Percentiles rank a stretch among this genome's conserved stretches.
These are phyloP conservation scores for Styphnolobium japonicum DNA, from an alignment of 306 rosid genomes.

Conservation along the genomic window DNA sequence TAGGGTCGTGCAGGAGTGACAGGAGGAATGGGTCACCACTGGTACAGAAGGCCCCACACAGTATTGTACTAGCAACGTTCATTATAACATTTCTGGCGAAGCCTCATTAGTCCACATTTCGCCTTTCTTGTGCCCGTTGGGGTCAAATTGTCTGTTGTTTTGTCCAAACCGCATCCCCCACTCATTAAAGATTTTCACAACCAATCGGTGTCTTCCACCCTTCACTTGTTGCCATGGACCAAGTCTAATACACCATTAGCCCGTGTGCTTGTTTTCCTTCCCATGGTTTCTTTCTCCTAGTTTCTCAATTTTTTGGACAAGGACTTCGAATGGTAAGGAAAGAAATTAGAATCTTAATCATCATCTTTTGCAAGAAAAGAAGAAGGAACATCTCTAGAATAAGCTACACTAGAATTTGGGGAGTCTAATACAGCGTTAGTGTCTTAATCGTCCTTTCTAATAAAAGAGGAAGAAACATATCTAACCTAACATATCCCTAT, in stretches of 20 bases:
- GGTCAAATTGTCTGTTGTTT: constrained; percentile 32
- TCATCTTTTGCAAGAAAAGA: neutral
- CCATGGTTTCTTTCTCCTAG: neutral
- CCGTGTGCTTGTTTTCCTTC: neutral
- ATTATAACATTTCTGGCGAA: neutral
- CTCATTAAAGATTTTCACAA: neutral
- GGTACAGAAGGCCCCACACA: constrained; percentile 19
- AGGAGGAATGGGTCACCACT: constrained; percentile 24
- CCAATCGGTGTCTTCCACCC: neutral
- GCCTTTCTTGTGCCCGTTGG: constrained; percentile 33
- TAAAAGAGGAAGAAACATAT: constrained; percentile 15
- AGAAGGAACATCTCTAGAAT: constrained; percentile 4
- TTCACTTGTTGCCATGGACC: neutral
- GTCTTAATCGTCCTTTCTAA: constrained; percentile 27
- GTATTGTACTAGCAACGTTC: constrained; percentile 29
- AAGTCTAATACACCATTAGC: neutral
- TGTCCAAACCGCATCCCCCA: constrained; percentile 17
- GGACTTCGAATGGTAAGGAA: constrained; percentile 14
- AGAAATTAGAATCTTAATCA: neutral
- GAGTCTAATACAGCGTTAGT: neutral
- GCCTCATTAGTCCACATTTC: constrained; percentile 35
- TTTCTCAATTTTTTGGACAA: neutral
- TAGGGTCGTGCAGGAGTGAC: neutral
- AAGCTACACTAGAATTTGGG: constrained; percentile 17
- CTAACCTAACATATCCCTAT: constrained; percentile 24